Conservation (phyloP, 2,329 filamentous ascomycete genomes). For the Dactylellina drechsleri region DNA sequence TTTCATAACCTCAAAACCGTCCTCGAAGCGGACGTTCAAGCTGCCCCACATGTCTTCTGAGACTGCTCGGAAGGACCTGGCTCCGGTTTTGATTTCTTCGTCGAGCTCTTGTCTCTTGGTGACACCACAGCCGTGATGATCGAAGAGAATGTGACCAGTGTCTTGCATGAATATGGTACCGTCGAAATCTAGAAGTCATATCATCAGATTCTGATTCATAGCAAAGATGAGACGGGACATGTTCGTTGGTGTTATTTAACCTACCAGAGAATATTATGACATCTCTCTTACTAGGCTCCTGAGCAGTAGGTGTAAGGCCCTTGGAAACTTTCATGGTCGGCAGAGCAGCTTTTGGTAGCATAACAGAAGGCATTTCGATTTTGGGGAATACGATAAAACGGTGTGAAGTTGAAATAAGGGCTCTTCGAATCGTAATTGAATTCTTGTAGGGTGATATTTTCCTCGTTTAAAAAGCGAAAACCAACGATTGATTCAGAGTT, state of each 20-base stretch:
- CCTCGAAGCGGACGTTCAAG: constrained; percentile 73
- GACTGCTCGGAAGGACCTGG: constrained; percentile 75
- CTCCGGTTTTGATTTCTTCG: constrained; percentile 72
- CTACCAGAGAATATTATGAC: constrained; percentile 65
- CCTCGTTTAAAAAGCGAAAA: no score
- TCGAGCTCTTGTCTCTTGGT: constrained; percentile 69
- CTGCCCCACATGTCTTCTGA: constrained; percentile 78
- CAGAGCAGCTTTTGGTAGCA: constrained; percentile 31
- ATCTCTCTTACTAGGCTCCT: constrained; percentile 61
- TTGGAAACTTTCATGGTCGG: constrained; percentile 54
- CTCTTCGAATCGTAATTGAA: no score
- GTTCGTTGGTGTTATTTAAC: constrained; percentile 7
- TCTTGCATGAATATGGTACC: constrained; percentile 78
- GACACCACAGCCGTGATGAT: constrained; percentile 72
- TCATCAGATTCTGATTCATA: no score
- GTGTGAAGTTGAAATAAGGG: neutral
- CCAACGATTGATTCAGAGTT: neutral
- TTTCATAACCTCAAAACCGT: constrained; percentile 74
- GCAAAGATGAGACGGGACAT: neutral
- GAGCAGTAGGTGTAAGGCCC: constrained; percentile 56
- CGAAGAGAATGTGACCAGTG: constrained; percentile 75
- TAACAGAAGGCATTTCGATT: constrained; percentile 46
- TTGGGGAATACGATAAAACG: neutral
- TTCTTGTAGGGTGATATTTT: no score
- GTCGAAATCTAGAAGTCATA: constrained; percentile 69